A percentile compares a stretch with the other conserved stretches of the same genome.
These are phyloP conservation scores for Karstenula rhodostoma DNA, from an alignment of 2,329 filamentous ascomycete genomes.

Conservation along the genomic window DNA sequence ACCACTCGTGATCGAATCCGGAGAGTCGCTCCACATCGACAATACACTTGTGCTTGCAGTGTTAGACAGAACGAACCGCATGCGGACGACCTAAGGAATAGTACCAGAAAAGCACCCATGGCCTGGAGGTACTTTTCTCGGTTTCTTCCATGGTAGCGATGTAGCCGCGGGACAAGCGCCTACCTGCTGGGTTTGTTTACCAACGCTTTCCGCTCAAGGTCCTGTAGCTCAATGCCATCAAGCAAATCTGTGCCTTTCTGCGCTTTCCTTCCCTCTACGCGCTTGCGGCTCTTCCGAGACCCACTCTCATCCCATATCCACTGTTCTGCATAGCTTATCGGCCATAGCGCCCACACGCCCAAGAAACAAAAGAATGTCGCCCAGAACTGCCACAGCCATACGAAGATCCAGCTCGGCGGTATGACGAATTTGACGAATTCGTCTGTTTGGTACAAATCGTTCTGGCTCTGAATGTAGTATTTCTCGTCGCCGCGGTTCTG, in stretches of 20 bases:
- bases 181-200: conserved; percentile 13
- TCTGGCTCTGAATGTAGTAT: conserved; percentile 79
- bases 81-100: neutral
- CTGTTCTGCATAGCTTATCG: conserved; percentile 61
- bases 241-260: neutral
- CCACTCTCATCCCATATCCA: conserved; percentile 15
- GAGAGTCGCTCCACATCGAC: neutral
- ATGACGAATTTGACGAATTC: conserved; percentile 78
- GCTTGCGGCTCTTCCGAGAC: conserved; percentile 8
- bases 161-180: neutral
- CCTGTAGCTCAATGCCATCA: conserved; percentile 22
- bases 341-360: conserved; percentile 61
- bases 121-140: neutral
- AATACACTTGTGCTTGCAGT: neutral
- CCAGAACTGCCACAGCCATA: conserved; percentile 70
- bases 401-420: conserved; percentile 63
- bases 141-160: neutral
- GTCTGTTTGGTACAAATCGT: conserved; percentile 81
- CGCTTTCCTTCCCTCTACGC: neutral
- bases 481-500: conserved; percentile 53
- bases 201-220: conserved; percentile 23
- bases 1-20: neutral
- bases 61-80: neutral
- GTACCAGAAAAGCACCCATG: neutral
- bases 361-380: conserved; percentile 71